Evolutionary conservation across 2,329 filamentous ascomycete genomes (phyloP), one percentile per base, ranked within the genome.

Genomic region (Fusarium illudens): DNA sequence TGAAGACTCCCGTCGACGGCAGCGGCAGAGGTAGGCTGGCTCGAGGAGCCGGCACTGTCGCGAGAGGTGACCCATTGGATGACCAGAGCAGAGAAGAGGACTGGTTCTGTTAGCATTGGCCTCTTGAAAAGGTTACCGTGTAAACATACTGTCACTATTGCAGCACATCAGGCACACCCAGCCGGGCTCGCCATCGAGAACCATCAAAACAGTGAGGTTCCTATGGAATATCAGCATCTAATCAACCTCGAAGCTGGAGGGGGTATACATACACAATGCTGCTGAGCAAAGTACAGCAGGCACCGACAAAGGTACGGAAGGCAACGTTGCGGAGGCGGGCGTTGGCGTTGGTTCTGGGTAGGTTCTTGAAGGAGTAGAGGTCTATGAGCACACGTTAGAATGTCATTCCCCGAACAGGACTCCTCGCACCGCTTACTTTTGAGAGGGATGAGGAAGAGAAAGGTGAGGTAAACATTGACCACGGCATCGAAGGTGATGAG

Each of bases 101-200:
- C 86, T 87, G n/a, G 3, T 19, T 8, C 39, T 25, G 46, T 71
- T 17, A 58, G 32, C 7, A 7, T 19, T 17, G 22, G 0, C 10
- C 15, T 17, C 15, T 17, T 46, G 27, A 15, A 6, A 20, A 15
- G n/a, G 33, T 22, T 36, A 25, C 8, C 22, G 33, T 15, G 34
- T 51, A 29, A 25, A 77, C 82, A 71, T 75, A 88, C 87, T 84
- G 72, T 90, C 88, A 64, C 83, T 82, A 71, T 90, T 90, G 72
- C 88, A 91, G 71, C 86, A 87, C 79, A 89, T 87, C 4, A 90
- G 81, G 67, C 87, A 90, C 3, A 90, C 82, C 87, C 88, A 90
- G 4, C 85, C 88, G 3, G 85, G 87, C 72, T 90, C 88, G 12
- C 88, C 88, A 22, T 86, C 77, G 2, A 90, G 81, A 2, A 81